phyloP scores from a whole-genome alignment of 208 protist species.

The Naegleria lovaniensis region DNA sequence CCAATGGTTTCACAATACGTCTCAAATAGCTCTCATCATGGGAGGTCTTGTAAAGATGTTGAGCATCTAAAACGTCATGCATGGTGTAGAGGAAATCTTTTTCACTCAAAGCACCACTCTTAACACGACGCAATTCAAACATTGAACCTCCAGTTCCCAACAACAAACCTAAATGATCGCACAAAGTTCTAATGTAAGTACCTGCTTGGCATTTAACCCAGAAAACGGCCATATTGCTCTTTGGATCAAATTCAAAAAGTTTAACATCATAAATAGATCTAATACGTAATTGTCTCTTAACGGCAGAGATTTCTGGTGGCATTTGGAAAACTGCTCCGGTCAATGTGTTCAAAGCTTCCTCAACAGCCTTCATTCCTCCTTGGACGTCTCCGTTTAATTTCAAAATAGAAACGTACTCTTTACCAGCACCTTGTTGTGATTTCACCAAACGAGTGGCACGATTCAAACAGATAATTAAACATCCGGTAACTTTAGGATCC shows the following conservation, averaged over 20 bases:
- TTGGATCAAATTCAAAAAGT: slow-evolving; percentile 96
- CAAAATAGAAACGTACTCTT: slow-evolving; percentile 98
- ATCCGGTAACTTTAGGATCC: slow-evolving; percentile 97
- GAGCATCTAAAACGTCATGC: slow-evolving; percentile 99
- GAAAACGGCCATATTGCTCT: slow-evolving; percentile 93
- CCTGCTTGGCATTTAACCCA: slow-evolving; percentile 98
- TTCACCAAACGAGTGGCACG: slow-evolving; percentile 98
- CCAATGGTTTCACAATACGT: slow-evolving; percentile 92
- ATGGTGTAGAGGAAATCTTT: slow-evolving; percentile 95
- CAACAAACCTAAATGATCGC: slow-evolving; percentile 97
- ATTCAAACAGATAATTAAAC: slow-evolving; percentile 98
- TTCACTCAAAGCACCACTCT: slow-evolving; percentile 90
- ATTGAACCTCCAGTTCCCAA: slow-evolving; percentile 97
- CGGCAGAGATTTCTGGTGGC: slow-evolving; percentile 96
- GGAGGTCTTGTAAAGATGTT: slow-evolving; percentile 92
- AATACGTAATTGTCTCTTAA: slow-evolving; percentile 95
- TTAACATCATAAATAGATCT: slow-evolving; percentile 97
- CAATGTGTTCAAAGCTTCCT: slow-evolving; percentile 87
- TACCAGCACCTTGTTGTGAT: slow-evolving; percentile 98
- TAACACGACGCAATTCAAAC: slow-evolving; percentile 96
- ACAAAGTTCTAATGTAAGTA: slow-evolving; percentile 99
- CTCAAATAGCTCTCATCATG: slow-evolving; percentile 95
- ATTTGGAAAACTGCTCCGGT: slow-evolving; percentile 97
- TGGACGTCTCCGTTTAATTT: slow-evolving; percentile 85
- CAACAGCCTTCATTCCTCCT: slow-evolving; percentile 68